Conservation (phyloP, 495 filamentous ascomycete genomes). For the Rhypophila decipiens region DNA sequence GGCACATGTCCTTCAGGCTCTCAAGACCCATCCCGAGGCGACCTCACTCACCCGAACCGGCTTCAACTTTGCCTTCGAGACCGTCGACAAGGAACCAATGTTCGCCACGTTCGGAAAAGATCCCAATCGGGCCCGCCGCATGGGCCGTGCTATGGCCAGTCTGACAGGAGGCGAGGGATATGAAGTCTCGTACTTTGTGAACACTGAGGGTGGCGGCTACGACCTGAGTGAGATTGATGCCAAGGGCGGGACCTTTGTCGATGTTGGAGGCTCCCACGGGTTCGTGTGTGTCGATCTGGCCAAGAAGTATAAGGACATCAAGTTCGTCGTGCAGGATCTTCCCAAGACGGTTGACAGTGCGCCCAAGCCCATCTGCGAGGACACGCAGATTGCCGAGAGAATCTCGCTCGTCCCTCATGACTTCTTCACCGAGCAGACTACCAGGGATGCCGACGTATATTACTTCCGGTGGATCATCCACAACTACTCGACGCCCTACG, state of each 20-base stretch:
- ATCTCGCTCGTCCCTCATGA: slow-evolving; percentile 46
- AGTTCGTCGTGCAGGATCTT: slow-evolving; percentile 55
- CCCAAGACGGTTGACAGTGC: slow-evolving; percentile 39
- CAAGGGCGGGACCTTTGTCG: slow-evolving; percentile 40
- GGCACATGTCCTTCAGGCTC: slow-evolving; percentile 31
- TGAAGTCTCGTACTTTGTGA: slow-evolving; percentile 36
- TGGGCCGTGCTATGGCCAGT: slow-evolving; percentile 47
- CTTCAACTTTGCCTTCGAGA: slow-evolving; percentile 42
- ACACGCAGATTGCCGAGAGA: slow-evolving; percentile 29
- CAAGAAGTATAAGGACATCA: slow-evolving; percentile 35
- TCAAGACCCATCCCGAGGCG: slow-evolving; percentile 33
- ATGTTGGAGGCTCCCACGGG: slow-evolving; percentile 51
- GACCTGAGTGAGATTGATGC: slow-evolving; percentile 37
- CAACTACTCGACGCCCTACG: slow-evolving; percentile 54
- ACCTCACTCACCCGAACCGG: slow-evolving; percentile 37
- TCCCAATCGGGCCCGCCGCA: slow-evolving; percentile 38
- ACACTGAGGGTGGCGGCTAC: slow-evolving; percentile 32
- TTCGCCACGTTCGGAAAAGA: slow-evolving; percentile 44
- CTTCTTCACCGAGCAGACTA: slow-evolving; percentile 49
- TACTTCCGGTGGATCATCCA: slow-evolving; percentile 54
- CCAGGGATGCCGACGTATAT: slow-evolving; percentile 50
- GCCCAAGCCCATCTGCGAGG: slow-evolving; percentile 33
- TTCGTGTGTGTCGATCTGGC: slow-evolving; percentile 48
- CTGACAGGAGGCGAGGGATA: slow-evolving; percentile 46
- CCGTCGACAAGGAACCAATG: slow-evolving; percentile 42